phyloP scores from a whole-genome alignment of 2,329 filamentous ascomycete genomes.

The Rachicladosporium sp. region DNA sequence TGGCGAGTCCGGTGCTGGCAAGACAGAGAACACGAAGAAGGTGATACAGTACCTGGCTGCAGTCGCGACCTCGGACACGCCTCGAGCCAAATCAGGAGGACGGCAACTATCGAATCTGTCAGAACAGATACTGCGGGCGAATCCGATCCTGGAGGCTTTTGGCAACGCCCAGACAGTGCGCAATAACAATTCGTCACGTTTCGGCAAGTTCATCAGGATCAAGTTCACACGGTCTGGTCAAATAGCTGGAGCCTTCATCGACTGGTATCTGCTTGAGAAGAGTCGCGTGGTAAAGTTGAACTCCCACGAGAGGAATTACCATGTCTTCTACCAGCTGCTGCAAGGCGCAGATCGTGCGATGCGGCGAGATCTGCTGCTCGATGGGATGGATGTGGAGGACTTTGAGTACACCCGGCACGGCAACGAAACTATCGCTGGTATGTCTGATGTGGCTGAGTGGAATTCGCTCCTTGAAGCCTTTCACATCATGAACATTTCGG shows the following conservation, averaged over 20 bases:
- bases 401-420: constrained; percentile 87
- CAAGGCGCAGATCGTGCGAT: constrained; percentile 65
- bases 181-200: constrained; percentile 96
- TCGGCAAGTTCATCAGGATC: constrained; percentile 97
- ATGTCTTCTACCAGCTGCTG: constrained; percentile 92
- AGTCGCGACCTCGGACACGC: constrained; percentile 73
- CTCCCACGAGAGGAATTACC: constrained; percentile 82
- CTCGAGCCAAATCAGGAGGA: constrained; percentile 45
- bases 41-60: constrained; percentile 97
- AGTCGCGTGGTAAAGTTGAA: constrained; percentile 88
- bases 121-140: constrained; percentile 89
- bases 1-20: constrained; percentile 95
- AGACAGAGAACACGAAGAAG: constrained; percentile 98
- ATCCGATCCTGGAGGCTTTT: constrained; percentile 94
- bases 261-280: constrained; percentile 97
- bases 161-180: constrained; percentile 96
- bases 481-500: constrained; percentile 81
- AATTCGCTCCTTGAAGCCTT: constrained; percentile 83
- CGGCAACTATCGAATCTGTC: constrained; percentile 74
- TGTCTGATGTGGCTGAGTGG: constrained; percentile 89
- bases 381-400: constrained; percentile 63
- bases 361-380: constrained; percentile 65
- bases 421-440: constrained; percentile 79
- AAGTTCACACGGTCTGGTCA: constrained; percentile 80
- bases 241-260: constrained; percentile 91